Conservation (phyloP, 2,329 filamentous ascomycete species). For the Celoporthe dispersa region DNA sequence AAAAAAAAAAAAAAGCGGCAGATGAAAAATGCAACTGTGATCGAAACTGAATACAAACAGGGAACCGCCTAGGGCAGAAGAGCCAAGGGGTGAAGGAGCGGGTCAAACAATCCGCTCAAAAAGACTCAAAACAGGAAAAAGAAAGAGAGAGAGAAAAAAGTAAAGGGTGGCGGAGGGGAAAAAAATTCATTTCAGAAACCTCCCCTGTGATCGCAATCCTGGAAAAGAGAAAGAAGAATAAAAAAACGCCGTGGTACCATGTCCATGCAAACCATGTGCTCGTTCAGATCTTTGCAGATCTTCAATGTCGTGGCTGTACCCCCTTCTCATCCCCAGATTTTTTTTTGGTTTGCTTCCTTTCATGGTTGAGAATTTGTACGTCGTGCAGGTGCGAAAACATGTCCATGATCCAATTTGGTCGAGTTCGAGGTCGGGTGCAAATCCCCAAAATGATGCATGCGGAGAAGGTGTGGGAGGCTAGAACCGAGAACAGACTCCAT, state of each 20-base stretch:
- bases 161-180: too few species aligned
- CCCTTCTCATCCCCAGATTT: neutral
- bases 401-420: constrained; percentile 12
- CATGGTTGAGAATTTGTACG: neutral
- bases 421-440: neutral
- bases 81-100: neutral
- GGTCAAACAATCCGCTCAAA: neutral
- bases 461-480: constrained; percentile 20
- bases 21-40: neutral
- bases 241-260: constrained; percentile 24
- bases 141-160: neutral
- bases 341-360: neutral
- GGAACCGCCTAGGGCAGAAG: neutral
- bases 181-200: neutral
- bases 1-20: neutral
- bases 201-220: neutral
- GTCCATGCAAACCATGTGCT: constrained; percentile 27
- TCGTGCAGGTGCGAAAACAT: neutral
- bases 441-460: constrained; percentile 4
- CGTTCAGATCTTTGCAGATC: constrained; percentile 18
- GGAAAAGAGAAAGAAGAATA: neutral
- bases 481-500: neutral
- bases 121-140: neutral
- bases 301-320: neutral
- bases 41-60: neutral